Conservation (phyloP, 2,329 filamentous ascomycete species). For the Periglandula ipomoeae region DNA sequence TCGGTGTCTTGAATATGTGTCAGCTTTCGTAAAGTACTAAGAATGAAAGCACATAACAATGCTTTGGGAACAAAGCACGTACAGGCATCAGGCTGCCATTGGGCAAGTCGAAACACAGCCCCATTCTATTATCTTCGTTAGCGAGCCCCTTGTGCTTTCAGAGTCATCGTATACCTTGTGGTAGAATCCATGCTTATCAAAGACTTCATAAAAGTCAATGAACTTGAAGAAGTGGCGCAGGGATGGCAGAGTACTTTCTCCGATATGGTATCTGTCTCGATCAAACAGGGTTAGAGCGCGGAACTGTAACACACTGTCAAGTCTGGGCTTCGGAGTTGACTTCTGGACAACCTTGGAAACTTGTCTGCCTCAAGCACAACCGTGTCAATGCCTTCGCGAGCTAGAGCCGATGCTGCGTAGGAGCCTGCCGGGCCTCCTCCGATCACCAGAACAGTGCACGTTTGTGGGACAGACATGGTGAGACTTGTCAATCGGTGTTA, state of each 20-base stretch:
- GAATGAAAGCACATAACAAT: no score
- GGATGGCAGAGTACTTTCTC: slow-evolving; percentile 27
- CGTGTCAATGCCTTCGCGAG: slow-evolving; percentile 11
- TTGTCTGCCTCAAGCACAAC: slow-evolving; percentile 11
- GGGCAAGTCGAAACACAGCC: slow-evolving; percentile 29
- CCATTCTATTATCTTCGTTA: slow-evolving; percentile 15
- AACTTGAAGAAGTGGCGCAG: slow-evolving; percentile 34
- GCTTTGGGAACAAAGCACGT: no score
- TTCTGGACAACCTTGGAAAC: slow-evolving; percentile 12
- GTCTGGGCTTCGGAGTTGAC: no score
- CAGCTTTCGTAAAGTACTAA: no score
- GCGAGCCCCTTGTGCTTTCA: no score
- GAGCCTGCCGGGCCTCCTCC: slow-evolving; percentile 12
- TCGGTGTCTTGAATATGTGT: no score
- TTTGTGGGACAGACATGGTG: no score
- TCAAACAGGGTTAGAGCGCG: background rate
- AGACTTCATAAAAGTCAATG: slow-evolving; percentile 31
- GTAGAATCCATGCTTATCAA: slow-evolving; percentile 29
- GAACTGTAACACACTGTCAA: no score
- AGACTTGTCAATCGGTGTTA: no score
- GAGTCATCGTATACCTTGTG: slow-evolving; percentile 25
- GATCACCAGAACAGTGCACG: no score
- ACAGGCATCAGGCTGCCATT: slow-evolving; percentile 16
- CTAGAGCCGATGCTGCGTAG: slow-evolving; percentile 10
- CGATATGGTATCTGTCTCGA: slow-evolving; percentile 24